These are phyloP conservation scores for Pogostemon cablin DNA, from an alignment of 257 asterid genomes.

Conservation along the genomic window DNA sequence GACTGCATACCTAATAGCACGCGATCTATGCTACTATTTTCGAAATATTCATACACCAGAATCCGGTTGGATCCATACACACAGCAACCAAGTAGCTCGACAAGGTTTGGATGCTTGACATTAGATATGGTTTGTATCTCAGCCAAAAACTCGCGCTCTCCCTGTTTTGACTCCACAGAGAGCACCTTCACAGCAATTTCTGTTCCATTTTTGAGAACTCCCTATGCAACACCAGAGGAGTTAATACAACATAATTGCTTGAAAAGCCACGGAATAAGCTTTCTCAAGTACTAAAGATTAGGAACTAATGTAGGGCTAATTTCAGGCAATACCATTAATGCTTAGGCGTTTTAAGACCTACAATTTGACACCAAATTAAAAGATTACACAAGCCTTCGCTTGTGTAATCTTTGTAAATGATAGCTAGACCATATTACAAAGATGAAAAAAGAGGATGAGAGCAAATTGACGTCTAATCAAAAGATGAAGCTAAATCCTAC, in stretches of 20 bases:
- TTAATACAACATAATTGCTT: slow-evolving; percentile 32
- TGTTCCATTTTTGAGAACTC: slow-evolving; percentile 60
- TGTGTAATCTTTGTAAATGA: no score
- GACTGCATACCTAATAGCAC: slow-evolving; percentile 65
- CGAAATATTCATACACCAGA: slow-evolving; percentile 79
- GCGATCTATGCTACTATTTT: slow-evolving; percentile 78
- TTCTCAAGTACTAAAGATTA: slow-evolving; percentile 25
- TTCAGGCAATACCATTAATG: neutral
- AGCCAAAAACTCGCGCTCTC: slow-evolving; percentile 75
- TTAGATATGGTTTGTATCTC: slow-evolving; percentile 84
- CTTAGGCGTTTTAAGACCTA: slow-evolving; percentile 18
- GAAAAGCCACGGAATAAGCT: slow-evolving; percentile 18
- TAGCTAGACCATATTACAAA: no score
- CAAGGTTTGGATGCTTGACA: slow-evolving; percentile 89
- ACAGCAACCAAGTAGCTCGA: slow-evolving; percentile 84
- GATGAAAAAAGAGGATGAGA: no score
- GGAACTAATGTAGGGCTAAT: slow-evolving; percentile 3
- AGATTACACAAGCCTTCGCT: neutral
- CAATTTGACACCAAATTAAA: slow-evolving; percentile 20
- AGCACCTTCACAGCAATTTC: slow-evolving; percentile 81
- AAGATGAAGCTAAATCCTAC: slow-evolving; percentile 6
- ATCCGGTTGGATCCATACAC: slow-evolving; percentile 65
- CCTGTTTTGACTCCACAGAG: slow-evolving; percentile 80
- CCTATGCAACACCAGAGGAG: slow-evolving; percentile 53
- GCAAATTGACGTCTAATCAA: slow-evolving; percentile 18